Evolutionary conservation across 768 basidiomycete species (phyloP).

Genomic region (Trametes gibbosa): DNA sequence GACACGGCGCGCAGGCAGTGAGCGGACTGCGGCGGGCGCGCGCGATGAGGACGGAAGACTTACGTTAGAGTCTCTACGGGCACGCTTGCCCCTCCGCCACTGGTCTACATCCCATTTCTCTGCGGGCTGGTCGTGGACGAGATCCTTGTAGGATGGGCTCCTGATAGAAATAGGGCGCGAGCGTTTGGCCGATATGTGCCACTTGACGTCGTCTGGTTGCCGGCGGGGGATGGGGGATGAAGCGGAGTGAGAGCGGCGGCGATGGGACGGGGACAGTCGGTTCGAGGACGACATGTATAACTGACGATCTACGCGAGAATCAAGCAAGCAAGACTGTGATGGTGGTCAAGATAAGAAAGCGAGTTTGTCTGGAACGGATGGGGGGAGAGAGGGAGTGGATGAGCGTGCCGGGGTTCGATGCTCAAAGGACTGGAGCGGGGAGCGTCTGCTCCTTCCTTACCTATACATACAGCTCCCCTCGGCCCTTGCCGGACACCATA

Average conservation of each 20-base stretch:
- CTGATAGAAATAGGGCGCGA: conserved; percentile 40
- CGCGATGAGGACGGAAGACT: conserved; percentile 23
- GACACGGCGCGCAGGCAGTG: neutral
- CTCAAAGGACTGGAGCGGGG: conserved; percentile 3
- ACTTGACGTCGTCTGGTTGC: conserved; percentile 37
- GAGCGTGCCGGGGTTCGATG: neutral
- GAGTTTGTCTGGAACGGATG: neutral
- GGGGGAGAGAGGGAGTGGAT: neutral
- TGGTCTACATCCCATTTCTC: conserved; percentile 53
- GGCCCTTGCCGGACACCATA: conserved; percentile 9
- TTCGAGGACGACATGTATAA: conserved; percentile 35
- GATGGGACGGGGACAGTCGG: conserved; percentile 32
- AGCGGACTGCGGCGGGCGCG: neutral
- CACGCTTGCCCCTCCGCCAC: conserved; percentile 54
- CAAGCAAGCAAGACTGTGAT: neutral
- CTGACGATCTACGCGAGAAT: conserved; percentile 8
- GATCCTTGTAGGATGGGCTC: conserved; percentile 34
- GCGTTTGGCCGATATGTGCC: conserved; percentile 49
- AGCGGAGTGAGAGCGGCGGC: conserved; percentile 55
- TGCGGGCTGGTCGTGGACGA: conserved; percentile 28
- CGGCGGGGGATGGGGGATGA: conserved; percentile 36
- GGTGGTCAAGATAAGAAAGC: neutral
- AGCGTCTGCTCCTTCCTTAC: conserved; percentile 3
- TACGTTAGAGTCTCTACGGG: conserved; percentile 48
- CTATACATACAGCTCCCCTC: conserved; percentile 14